Evolutionary conservation across 345 rosid species (phyloP).

Genomic region (Pseudoturritis turrita): DNA sequence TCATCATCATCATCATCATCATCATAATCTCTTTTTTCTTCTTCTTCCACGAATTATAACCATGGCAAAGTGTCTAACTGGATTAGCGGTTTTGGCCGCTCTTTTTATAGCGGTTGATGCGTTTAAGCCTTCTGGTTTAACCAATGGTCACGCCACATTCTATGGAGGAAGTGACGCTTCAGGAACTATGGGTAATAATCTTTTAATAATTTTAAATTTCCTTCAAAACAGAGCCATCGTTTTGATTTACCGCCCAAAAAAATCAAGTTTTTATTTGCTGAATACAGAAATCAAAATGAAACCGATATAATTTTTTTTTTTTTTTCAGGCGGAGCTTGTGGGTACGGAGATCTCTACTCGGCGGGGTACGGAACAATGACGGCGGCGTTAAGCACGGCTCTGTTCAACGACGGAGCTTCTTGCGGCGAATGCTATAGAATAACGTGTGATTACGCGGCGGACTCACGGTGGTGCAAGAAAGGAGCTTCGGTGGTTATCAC

Average conservation of each 20-base stretch:
- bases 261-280: no score
- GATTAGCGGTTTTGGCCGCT: conserved; percentile 34
- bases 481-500: conserved; percentile 59
- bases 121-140: conserved; percentile 53
- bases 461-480: conserved; percentile 59
- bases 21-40: conserved; percentile 7
- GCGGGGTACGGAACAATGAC: conserved; percentile 67
- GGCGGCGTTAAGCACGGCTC: conserved; percentile 72
- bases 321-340: conserved; percentile 72
- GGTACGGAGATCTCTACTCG: conserved; percentile 64
- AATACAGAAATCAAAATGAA: background rate
- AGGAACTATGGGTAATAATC: conserved; percentile 65
- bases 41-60: background rate
- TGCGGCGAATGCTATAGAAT: conserved; percentile 70
- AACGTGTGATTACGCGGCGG: conserved; percentile 52
- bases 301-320: background rate
- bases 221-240: background rate
- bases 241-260: no score
- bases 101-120: conserved; percentile 34
- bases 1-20: background rate
- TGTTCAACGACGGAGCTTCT: conserved; percentile 65
- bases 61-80: conserved; percentile 26
- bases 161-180: conserved; percentile 85
- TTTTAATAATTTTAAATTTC: background rate
- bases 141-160: conserved; percentile 68